Conservation (phyloP, 768 basidiomycete species). For the Tremella yokohamensis region DNA sequence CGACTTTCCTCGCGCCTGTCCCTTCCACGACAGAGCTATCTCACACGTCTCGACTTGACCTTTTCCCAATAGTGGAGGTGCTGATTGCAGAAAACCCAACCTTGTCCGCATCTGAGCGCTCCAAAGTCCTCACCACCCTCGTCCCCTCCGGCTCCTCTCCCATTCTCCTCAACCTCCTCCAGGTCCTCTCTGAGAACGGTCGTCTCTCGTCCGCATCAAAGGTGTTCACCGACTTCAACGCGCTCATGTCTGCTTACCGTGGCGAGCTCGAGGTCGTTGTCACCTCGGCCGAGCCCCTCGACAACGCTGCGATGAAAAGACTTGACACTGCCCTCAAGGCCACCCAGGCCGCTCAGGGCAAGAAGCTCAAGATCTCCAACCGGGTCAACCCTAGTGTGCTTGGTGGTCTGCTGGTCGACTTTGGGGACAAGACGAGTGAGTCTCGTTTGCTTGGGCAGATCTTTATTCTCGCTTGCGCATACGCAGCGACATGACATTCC, state of each 20-base stretch:
- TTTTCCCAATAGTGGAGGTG: not conserved
- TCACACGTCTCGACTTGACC: not conserved
- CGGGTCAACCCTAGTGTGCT: slow-evolving; percentile 91
- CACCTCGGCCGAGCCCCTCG: slow-evolving; percentile 78
- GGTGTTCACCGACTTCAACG: slow-evolving; percentile 87
- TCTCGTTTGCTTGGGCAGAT: not conserved
- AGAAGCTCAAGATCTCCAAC: slow-evolving; percentile 83
- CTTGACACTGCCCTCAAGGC: slow-evolving; percentile 83
- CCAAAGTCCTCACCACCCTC: slow-evolving; percentile 64
- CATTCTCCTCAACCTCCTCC: slow-evolving; percentile 86
- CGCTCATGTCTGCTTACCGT: slow-evolving; percentile 79
- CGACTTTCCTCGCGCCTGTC: not conserved
- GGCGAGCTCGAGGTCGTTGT: slow-evolving; percentile 91
- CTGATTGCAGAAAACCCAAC: slow-evolving; percentile 69
- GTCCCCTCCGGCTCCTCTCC: slow-evolving; percentile 57
- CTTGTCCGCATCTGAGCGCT: slow-evolving; percentile 73
- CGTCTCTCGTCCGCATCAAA: slow-evolving; percentile 76
- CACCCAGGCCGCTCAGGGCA: slow-evolving; percentile 81
- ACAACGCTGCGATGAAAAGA: slow-evolving; percentile 64
- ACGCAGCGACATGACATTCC: not conserved
- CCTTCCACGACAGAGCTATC: not conserved
- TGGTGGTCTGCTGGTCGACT: slow-evolving; percentile 91
- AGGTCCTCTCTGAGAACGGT: slow-evolving; percentile 87
- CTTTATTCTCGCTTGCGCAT: not conserved
- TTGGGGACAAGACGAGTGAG: slow-evolving; percentile 84